phyloP scores from a whole-genome alignment of 2,329 filamentous ascomycete genomes.

The Balansia obtecta region DNA sequence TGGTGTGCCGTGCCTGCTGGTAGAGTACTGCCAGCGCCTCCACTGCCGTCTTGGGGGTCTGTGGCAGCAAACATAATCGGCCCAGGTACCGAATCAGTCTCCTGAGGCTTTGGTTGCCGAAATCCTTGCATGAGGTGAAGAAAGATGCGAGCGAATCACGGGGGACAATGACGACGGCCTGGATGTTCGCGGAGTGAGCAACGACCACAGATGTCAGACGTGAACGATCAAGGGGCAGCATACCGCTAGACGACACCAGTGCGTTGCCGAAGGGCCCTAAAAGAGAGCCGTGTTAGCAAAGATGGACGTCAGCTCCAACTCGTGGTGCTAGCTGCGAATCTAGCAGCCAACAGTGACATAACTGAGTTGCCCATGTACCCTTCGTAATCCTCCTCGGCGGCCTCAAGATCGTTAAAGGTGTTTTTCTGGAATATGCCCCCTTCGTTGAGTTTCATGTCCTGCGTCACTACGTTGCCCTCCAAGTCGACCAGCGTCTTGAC shows the following conservation, averaged over 20 bases:
- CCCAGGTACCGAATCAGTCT: conserved; percentile 8
- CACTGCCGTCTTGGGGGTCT: not conserved
- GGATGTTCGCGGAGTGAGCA: not conserved
- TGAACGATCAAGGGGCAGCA: not conserved
- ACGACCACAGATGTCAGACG: not conserved
- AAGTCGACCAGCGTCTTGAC: conserved; percentile 17
- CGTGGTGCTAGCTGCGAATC: not conserved
- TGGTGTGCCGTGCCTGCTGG: not conserved
- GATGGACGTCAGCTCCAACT: not conserved
- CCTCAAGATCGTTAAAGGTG: conserved; percentile 10
- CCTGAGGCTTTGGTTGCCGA: not conserved
- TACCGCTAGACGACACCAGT: conserved; percentile 15
- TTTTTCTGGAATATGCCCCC: conserved; percentile 12
- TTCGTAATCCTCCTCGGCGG: conserved; percentile 13
- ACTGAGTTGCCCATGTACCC: conserved; percentile 17
- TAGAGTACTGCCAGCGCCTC: conserved; percentile 4
- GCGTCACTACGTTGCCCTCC: conserved; percentile 11
- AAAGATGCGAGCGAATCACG: conserved; percentile 8
- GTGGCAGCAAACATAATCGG: conserved; percentile 1
- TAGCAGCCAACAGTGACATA: conserved; percentile 7
- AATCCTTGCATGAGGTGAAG: not conserved
- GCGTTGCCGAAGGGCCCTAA: conserved; percentile 12
- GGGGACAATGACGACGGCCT: conserved; percentile 13
- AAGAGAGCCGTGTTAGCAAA: not conserved
- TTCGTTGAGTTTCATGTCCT: conserved; percentile 9